A percentile compares a stretch with the other conserved stretches of the same genome.
phyloP scores from a whole-genome alignment of 495 filamentous ascomycete genomes.

The Aspergillus saccharolyticus region DNA sequence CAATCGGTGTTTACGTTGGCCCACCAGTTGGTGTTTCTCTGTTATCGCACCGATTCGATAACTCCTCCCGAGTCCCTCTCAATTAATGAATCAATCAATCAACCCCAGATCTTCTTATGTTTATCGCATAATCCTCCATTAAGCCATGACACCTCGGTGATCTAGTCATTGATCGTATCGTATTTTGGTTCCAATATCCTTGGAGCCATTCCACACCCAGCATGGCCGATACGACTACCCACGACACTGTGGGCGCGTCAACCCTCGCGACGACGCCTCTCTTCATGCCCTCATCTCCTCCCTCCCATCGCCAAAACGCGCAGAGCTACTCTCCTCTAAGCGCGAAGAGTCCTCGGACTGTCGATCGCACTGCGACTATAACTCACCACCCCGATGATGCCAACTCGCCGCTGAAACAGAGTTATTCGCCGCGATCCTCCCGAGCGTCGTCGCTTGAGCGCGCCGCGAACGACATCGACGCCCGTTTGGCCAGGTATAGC shows the following conservation, averaged over 20 bases:
- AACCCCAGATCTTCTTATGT: too few species aligned
- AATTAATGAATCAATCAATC: too few species aligned
- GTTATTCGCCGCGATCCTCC: conserved; percentile 15
- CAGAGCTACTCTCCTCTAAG: conserved; percentile 20
- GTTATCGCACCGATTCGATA: conserved; percentile 11
- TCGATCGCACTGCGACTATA: conserved; percentile 11
- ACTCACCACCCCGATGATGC: conserved; percentile 12
- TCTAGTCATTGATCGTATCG: neutral
- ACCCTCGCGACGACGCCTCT: conserved; percentile 38
- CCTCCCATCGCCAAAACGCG: conserved; percentile 16
- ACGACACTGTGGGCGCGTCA: conserved; percentile 44
- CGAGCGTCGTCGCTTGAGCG: conserved; percentile 25
- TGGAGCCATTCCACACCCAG: conserved; percentile 1
- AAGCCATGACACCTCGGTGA: neutral
- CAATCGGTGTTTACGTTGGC: neutral
- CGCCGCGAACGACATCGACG: conserved; percentile 34
- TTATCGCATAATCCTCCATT: neutral
- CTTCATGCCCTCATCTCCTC: conserved; percentile 38
- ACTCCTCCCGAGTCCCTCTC: too few species aligned
- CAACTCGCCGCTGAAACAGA: conserved; percentile 12
- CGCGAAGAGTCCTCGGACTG: conserved; percentile 23
- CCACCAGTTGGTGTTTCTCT: conserved; percentile 1
- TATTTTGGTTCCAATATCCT: neutral
- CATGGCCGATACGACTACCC: conserved; percentile 40
- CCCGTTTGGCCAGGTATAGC: conserved; percentile 41